A percentile compares a stretch with the other conserved stretches of the same genome.
phyloP scores from a whole-genome alignment of 805 yeast genomes.

The Zygoascus ofunaensis region DNA sequence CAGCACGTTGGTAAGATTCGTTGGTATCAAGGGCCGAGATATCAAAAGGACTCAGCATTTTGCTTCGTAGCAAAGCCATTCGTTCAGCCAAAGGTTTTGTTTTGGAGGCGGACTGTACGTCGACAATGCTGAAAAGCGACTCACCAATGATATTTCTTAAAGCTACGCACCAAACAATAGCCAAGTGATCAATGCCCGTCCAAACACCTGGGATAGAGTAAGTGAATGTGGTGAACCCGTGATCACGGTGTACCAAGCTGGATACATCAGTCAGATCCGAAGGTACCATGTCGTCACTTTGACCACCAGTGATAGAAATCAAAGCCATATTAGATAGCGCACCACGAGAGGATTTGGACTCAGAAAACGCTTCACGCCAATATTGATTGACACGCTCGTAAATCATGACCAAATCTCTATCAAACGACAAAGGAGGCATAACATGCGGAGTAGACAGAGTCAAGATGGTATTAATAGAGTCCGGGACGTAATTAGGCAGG shows the following conservation, averaged over 20 bases:
- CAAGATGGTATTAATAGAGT: constrained; percentile 68
- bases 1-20: not conserved
- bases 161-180: constrained; percentile 92
- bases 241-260: constrained; percentile 54
- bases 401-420: constrained; percentile 67
- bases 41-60: constrained; percentile 30
- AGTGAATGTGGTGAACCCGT: constrained; percentile 76
- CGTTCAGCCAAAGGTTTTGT: constrained; percentile 43
- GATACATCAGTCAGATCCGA: constrained; percentile 76
- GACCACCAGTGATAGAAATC: constrained; percentile 81
- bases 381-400: constrained; percentile 64
- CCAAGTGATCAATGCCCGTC: constrained; percentile 88
- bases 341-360: constrained; percentile 29
- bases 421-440: constrained; percentile 84
- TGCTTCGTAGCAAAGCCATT: constrained; percentile 44
- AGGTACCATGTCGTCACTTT: constrained; percentile 64
- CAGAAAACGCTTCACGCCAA: constrained; percentile 57
- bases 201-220: constrained; percentile 82
- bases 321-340: constrained; percentile 52
- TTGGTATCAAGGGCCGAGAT: not conserved
- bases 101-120: constrained; percentile 4
- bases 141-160: constrained; percentile 52
- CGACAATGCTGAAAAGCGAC: constrained; percentile 43
- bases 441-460: constrained; percentile 87
- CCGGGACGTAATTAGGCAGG: constrained; percentile 57